Evolutionary conservation across 1,284 basidiomycete genomes (phyloP), one percentile per base, ranked within the genome.

Genomic region (Lentinula novae-zelandiae): DNA sequence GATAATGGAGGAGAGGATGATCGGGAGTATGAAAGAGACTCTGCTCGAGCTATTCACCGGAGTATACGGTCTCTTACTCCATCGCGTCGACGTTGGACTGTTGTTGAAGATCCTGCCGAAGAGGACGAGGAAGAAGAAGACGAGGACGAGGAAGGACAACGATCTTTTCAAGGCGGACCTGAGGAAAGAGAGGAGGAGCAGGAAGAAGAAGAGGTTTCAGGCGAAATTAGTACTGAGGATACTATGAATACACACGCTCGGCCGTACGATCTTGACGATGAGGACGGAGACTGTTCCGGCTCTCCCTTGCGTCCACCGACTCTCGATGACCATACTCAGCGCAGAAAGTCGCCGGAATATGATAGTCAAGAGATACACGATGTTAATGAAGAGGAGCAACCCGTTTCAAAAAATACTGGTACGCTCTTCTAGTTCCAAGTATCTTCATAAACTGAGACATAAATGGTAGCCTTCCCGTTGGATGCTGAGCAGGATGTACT

Each of bases 101-200:
- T 31, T n/a, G 65, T 64, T 39, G 61, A 65, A 55, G 50, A 58
- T 57, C 58, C 63, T 40, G 64, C 65, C 33, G 63, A 60, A 22
- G 64, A 66, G 36, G 69, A 72, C 31, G 63, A 60, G 17, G 64
- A 66, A 34, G 69, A 72, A 36, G 70, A 70, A 22, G 63, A 67
- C 22, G 1, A 13, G 15, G 68, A 69, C 31, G 61, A 67, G 49
- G 63, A 63, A 17, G 57, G 49, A 17, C 59, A 61, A 15, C 27
- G 49, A 33, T 39, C 22, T 20, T 63, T 65, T 49, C 63, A 65
- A 3, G 59, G 20, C 6, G 44, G 8, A 20, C 6, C n/a, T 12
- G 44, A 46, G 22, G 44, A 63, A 9, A 27, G 2, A 27, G 27
- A 4, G 27, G 27, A 27, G 2, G 60, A 64, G 55, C 27, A 51